Evolutionary conservation across 2,329 filamentous ascomycete species (phyloP), one percentile per base, ranked within the genome.

Genomic region (Xylaria arbuscula): DNA sequence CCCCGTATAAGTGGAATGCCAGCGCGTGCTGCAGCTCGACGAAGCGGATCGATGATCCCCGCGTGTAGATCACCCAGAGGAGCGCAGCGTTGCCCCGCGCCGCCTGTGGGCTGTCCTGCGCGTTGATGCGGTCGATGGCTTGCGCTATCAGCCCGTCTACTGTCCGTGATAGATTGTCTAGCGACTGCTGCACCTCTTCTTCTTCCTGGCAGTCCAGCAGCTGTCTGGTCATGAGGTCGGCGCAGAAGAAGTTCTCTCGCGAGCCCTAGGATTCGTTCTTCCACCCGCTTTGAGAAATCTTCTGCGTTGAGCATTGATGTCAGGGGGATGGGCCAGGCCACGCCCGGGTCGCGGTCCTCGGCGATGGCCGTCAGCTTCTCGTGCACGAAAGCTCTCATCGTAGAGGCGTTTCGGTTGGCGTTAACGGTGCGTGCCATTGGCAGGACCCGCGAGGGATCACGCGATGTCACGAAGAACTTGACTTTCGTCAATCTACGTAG

Each of bases 21-120:
- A 62, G 59, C 19, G 59, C 47, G 47, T 62, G 32, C 48, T 62
- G 59, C 7, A 62, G 38, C 34, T 62, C 47, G 5, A n/a, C 11
- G 15, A 62, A 22, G 19, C 34, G 22, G 32, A 54, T 62, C 34
- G 50, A 62, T 2, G 47, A 34, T 13, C 59, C 59, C 19, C 59
- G 59, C 47, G 59, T 62, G 47, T 62, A 54, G 50, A 62, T 62
- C 11, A 54, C 59, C 59, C 59, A 62, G 59, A 62, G 59, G 3
- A 62, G 59, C 13, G 59, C 59, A n/a, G 59, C 59, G 15, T 53
- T 38, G 34, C 59, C 59, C 2, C 59, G 47, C 13, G 59, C 59
- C 9, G 59, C 59, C n/a, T 54, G 47, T n/a, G 19, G 17, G 47
- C 5, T 28, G 34, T 42, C 47, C 34, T 62, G 59, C 15, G 59